Percentiles rank a stretch among this genome's conserved stretches.
These are phyloP conservation scores for Rhodotorula sp. DNA, from an alignment of 1,284 basidiomycete genomes.

Conservation along the genomic window DNA sequence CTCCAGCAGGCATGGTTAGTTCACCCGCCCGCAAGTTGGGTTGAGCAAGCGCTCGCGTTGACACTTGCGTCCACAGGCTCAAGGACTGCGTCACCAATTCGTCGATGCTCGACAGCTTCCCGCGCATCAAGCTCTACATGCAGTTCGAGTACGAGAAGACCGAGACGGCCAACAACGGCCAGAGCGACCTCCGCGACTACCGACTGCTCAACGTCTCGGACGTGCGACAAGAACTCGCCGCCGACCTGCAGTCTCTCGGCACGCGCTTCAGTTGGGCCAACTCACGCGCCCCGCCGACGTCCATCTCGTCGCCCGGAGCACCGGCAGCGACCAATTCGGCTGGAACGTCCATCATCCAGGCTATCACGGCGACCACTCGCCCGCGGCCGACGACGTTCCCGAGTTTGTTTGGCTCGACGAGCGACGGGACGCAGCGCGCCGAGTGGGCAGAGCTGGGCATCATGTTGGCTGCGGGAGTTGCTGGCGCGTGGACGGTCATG, in stretches of 20 bases:
- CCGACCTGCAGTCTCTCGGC: conserved; percentile 34
- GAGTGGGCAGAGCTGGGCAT: conserved; percentile 38
- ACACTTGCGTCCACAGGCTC: conserved; percentile 14
- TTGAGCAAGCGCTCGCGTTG: no score
- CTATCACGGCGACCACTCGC: conserved; percentile 39
- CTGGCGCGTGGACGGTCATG: conserved; percentile 37
- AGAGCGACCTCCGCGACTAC: conserved; percentile 43
- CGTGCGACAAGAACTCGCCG: conserved; percentile 33
- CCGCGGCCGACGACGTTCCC: conserved; percentile 38
- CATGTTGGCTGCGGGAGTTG: conserved; percentile 27
- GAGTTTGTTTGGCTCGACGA: conserved; percentile 36
- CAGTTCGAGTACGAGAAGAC: conserved; percentile 45
- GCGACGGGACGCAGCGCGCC: conserved; percentile 26
- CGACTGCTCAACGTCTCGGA: conserved; percentile 40
- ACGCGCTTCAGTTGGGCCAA: conserved; percentile 37
- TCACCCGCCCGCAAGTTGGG: no score
- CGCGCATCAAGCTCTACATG: conserved; percentile 43
- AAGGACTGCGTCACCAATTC: conserved; percentile 35
- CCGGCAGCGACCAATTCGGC: conserved; percentile 37
- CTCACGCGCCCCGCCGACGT: conserved; percentile 31
- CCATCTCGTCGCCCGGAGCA: conserved; percentile 33
- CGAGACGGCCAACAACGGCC: conserved; percentile 40
- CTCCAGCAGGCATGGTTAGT: conserved; percentile 44
- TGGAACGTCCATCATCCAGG: conserved; percentile 22
- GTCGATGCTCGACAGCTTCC: conserved; percentile 35